Base-by-base conservation (phyloP, 2,329 filamentous ascomycete genomes). In the Fusarium kyushuense region DNA sequence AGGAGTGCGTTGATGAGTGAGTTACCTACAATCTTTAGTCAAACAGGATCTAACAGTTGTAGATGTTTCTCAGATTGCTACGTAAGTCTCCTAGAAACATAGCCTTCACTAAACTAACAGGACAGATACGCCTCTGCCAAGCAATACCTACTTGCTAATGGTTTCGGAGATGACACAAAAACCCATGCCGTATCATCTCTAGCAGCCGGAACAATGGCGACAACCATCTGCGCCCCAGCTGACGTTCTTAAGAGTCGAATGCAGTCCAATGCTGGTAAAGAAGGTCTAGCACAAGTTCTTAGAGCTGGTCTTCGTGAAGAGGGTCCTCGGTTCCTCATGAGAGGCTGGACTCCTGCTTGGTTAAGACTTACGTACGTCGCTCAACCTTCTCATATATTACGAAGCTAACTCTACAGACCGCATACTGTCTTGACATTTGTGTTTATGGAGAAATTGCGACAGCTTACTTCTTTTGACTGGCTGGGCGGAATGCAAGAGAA, bases 321-420 rank as follows among this genome's bases (percentile, higher is more conserved):
- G 66, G 81, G 81, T 0, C 76, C 76, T 1, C 71, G 76, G 2
- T 83, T 83, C 51, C 74, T 83, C 5, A 82, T 83, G 80, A 82
- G 80, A 54, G 81, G 81, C 2, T 83, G 81, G 81, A 81, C 79
- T 11, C 81, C 81, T 1, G 81, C 81, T 1, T 83, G 81, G 81
- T 48, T 83, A 12, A 72, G 81, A 62, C 67, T 83, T 3, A 81
- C 81, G 80, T 82, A 56, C 60, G 78, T 75, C 23, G 6, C 6
- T 3, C 1, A 9, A 0, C 5, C 30, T 4, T 6, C 29, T 4
- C 0, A 1, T 32, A 4, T 1, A 2, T 55, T 17, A 49, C 21
- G 0, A 40, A 12, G 25, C 63, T 62, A 25, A 75, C 65, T 9
- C 14, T 30, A 3, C 38, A 81, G 80, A 33, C 81, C 81, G 1